Evolutionary conservation across 176 grass and related monocot species (phyloP), one percentile per base, ranked within the genome.

Genomic region (Triticum dicoccoides): DNA sequence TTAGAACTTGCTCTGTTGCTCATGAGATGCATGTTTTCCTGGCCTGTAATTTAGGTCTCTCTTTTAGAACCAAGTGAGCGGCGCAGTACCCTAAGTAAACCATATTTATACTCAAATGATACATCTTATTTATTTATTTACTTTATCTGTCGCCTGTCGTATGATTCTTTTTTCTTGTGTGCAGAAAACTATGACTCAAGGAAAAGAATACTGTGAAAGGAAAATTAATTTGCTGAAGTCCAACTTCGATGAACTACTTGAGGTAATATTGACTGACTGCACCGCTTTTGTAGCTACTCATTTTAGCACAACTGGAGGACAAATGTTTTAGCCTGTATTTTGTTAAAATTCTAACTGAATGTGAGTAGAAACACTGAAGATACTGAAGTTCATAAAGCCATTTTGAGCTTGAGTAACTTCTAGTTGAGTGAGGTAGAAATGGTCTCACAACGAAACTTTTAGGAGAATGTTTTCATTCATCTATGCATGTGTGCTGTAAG

Each of bases 171-270:
- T 78, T 45, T 49, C 34, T 69, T 25, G 23, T 84, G 38, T 41
- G 63, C 89, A 96, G 97, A 99, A 99, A 94, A 94, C 83, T 61
- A 96, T 94, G 97, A 83, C 72, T 74, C 87, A 96, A 87, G 97
- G 94, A 78, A 99, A 96, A 80, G 97, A 99, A 56, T 96, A 99
- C 73, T 99, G 94, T 75, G 90, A 96, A 80, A 85, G 97, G 86
- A 96, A 99, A 92, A 85, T 94, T 52, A 94, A 86, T 80, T 90
- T 96, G 80, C 80, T 99, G 38, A 96, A 94, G 83, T 92, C 94
- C 52, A 96, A 99, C 81, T 94, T 93, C 80, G 97, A 94, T 78
- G 94, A 92, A 90, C 83, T 98, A 11, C n/a, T 91, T 76, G 92
- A 99, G 85, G 97, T 99, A 96, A 47, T 84, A 65, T 76, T 23